These are phyloP conservation scores for Closterium sp. DNA, from an alignment of 139 green algal genomes.

Conservation along the genomic window DNA sequence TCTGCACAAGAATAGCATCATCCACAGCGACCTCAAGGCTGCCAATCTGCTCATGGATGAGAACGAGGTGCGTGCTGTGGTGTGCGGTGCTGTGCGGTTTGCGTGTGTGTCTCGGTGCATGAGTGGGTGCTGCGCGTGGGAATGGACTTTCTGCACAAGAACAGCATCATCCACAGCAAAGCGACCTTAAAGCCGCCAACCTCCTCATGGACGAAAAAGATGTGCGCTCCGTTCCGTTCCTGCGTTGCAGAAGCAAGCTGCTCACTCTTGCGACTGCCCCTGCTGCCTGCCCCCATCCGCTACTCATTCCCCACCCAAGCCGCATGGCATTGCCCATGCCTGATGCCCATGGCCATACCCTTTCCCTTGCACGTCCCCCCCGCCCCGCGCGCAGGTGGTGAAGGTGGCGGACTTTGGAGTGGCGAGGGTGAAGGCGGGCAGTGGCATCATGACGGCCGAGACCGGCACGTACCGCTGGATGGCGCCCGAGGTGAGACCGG, in stretches of 20 bases:
- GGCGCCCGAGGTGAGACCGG: slow-evolving; percentile 81
- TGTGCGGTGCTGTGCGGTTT: too few species aligned
- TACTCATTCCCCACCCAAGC: too few species aligned
- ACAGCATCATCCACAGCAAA: slow-evolving; percentile 94
- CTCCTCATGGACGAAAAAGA: slow-evolving; percentile 93
- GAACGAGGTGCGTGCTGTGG: slow-evolving; percentile 60
- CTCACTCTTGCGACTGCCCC: too few species aligned
- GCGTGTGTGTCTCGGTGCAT: too few species aligned
- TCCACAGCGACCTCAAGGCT: slow-evolving; percentile 90
- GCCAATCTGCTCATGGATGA: slow-evolving; percentile 98
- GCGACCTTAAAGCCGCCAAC: slow-evolving; percentile 90
- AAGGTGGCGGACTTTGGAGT: slow-evolving; percentile 97
- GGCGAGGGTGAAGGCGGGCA: slow-evolving; percentile 79
- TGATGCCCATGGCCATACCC: too few species aligned
- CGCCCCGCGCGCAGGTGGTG: slow-evolving; percentile 37
- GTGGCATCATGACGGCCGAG: slow-evolving; percentile 94
- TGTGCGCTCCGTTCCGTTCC: too few species aligned
- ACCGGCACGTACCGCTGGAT: slow-evolving; percentile 99
- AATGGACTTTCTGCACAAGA: slow-evolving; percentile 99
- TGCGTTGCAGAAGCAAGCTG: too few species aligned
- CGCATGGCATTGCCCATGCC: too few species aligned
- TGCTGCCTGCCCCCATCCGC: too few species aligned
- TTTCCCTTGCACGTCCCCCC: too few species aligned
- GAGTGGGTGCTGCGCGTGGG: too few species aligned
- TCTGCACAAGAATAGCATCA: slow-evolving; percentile 96